Percentiles rank a stretch among this genome's conserved stretches.
Conservation (phyloP, 2,329 filamentous ascomycete genomes). For the Rhynchosporium agropyri region DNA sequence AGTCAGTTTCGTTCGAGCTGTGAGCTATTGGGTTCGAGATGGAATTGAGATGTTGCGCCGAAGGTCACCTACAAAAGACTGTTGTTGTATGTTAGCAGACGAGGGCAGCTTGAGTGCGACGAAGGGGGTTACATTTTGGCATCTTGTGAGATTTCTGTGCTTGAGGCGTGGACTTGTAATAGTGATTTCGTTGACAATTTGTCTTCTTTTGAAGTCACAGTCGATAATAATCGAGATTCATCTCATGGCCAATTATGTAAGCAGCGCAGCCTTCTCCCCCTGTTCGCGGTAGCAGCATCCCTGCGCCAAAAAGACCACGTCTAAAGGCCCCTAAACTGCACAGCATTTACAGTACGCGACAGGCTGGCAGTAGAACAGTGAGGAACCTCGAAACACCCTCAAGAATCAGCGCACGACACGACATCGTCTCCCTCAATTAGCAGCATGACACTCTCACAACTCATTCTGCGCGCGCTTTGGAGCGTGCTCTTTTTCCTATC, state of each 20-base stretch:
- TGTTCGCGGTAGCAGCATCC: conserved; percentile 18
- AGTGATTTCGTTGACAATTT: not conserved
- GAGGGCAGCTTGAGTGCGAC: conserved; percentile 19
- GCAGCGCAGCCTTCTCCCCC: not conserved
- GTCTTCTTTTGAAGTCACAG: not conserved
- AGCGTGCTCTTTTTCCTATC: conserved; percentile 59
- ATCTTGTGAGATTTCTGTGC: conserved; percentile 54
- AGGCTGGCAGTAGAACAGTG: conserved; percentile 13
- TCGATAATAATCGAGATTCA: not conserved
- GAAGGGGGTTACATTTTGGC: conserved; percentile 76
- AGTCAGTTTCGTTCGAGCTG: conserved; percentile 28
- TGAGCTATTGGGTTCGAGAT: conserved; percentile 18
- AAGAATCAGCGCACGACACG: conserved; percentile 26
- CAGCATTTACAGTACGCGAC: conserved; percentile 23
- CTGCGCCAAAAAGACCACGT: conserved; percentile 34
- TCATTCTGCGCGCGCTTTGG: conserved; percentile 61
- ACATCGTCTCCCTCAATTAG: conserved; percentile 20
- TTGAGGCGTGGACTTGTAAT: conserved; percentile 1
- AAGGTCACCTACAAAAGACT: conserved; percentile 69
- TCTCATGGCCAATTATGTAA: conserved; percentile 8
- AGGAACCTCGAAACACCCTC: conserved; percentile 12
- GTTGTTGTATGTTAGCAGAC: conserved; percentile 45
- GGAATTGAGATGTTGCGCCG: conserved; percentile 21
- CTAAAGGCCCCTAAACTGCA: conserved; percentile 30
- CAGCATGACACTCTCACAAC: conserved; percentile 54